Evolutionary conservation across 495 filamentous ascomycete species (phyloP), one percentile per base, ranked within the genome.

Genomic region (Schizothecium vesticola): DNA sequence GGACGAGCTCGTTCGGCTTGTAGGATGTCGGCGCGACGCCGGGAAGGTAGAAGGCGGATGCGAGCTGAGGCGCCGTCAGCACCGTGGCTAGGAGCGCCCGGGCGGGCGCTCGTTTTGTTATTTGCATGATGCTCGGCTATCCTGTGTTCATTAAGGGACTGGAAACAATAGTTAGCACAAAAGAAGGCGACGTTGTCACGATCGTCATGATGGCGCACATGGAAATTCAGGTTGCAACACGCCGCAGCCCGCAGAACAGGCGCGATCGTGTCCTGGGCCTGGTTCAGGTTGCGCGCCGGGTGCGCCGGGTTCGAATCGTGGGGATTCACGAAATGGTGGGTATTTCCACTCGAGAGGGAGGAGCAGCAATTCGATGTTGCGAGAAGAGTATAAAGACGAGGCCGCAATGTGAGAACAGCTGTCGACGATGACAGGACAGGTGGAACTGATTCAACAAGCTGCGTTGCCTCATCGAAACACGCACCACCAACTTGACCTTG

Each of bases 21-120:
- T 98, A 99, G 57, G 93, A 92, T 24, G 90, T 93, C n/a, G 96
- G 95, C 62, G 94, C 93, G 74, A 97, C 92, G 68, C 95, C 95
- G 19, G 95, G 95, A 51, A 99, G 90, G 80, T 98, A 98, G 83
- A 98, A 98, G 63, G 92, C 91, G 6, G 89, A 80, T 22, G 90
- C 84, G 33, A 91, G 78, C 59, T 84, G 80, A 21, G 85, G 83
- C 26, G 78, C 69, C 36, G 77, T 78, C 2, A 85, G 77, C 19
- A 86, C 72, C 62, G 83, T 71, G 25, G 79, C 76, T 59, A 83
- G 73, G 22, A 85, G 72, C 74, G 81, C 84, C 80, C 75, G 72
- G 31, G 80, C 77, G 55, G 84, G 82, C 77, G 82, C 79, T 66
- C 79, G 70, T 63, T 79, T 77, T 77, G 74, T 72, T 70, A 80